These are phyloP conservation scores for Coniochaeta pulveracea DNA, from an alignment of 2,329 filamentous ascomycete species.

Conservation along the genomic window DNA sequence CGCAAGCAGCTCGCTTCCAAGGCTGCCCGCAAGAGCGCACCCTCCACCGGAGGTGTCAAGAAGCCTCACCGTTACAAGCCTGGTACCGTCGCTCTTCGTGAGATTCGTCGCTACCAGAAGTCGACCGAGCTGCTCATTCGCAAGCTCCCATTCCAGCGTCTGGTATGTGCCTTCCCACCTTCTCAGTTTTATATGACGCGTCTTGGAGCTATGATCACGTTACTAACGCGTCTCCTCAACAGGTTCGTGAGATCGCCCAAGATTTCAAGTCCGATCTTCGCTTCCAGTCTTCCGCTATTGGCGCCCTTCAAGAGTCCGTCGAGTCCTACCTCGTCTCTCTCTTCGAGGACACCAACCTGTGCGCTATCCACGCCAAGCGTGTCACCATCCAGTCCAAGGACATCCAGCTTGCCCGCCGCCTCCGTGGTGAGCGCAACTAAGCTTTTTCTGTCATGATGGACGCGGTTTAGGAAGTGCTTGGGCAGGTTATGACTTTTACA, in stretches of 20 bases:
- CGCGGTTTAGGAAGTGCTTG: constrained; percentile 23
- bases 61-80: constrained; percentile 88
- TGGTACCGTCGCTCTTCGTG: constrained; percentile 92
- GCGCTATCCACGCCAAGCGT: constrained; percentile 98
- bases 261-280: constrained; percentile 92
- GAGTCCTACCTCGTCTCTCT: constrained; percentile 98
- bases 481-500: constrained; percentile 18
- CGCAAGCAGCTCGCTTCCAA: constrained; percentile 99
- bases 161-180: constrained; percentile 41
- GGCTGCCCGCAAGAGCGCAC: constrained; percentile 96
- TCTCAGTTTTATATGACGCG: constrained; percentile 2
- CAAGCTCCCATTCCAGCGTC: constrained; percentile 95
- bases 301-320: constrained; percentile 94
- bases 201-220: constrained; percentile 7
- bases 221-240: constrained; percentile 13
- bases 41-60: constrained; percentile 94
- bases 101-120: constrained; percentile 98
- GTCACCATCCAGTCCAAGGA: constrained; percentile 98
- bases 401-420: constrained; percentile 89
- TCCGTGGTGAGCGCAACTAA: constrained; percentile 89
- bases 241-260: constrained; percentile 88
- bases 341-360: constrained; percentile 97
- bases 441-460: constrained; percentile 13
- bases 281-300: constrained; percentile 97
- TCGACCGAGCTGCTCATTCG: constrained; percentile 90